A percentile compares a stretch with the other conserved stretches of the same genome.
Conservation (phyloP, 2,329 filamentous ascomycete species). For the Lachnellula suecica region DNA sequence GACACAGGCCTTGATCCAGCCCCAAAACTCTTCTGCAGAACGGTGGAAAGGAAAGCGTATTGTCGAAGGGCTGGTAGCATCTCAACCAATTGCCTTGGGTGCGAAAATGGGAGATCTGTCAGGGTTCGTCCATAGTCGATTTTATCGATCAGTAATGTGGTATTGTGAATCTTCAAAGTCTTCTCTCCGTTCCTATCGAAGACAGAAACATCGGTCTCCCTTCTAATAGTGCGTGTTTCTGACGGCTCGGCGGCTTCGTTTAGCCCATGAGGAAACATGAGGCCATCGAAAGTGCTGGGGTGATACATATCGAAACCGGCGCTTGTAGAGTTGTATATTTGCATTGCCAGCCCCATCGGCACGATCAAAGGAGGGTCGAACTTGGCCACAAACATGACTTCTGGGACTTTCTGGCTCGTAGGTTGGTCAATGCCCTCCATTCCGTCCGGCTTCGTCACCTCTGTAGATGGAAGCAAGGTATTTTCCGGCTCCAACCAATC, state of each 20-base stretch:
- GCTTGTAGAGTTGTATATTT: constrained; percentile 59
- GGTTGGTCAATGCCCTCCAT: constrained; percentile 54
- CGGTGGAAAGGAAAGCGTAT: constrained; percentile 67
- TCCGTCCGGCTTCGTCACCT: constrained; percentile 46
- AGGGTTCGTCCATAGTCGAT: constrained; percentile 69
- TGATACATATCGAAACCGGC: constrained; percentile 58
- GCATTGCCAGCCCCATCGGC: constrained; percentile 61
- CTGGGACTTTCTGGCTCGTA: constrained; percentile 55
- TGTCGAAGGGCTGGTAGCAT: constrained; percentile 75
- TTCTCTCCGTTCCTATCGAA: constrained; percentile 29
- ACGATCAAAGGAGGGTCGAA: constrained; percentile 74
- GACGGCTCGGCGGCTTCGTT: constrained; percentile 50
- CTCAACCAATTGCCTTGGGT: constrained; percentile 72
- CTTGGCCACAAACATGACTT: constrained; percentile 72
- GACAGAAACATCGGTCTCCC: constrained; percentile 46
- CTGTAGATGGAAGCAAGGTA: constrained; percentile 51
- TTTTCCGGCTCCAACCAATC: constrained; percentile 75
- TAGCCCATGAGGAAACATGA: constrained; percentile 50
- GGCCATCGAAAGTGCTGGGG: constrained; percentile 43
- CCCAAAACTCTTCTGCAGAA: constrained; percentile 63
- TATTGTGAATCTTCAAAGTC: constrained; percentile 43
- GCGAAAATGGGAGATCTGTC: constrained; percentile 70
- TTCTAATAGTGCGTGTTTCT: constrained; percentile 55
- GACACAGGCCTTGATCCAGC: constrained; percentile 6
- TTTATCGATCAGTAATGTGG: constrained; percentile 69